Evolutionary conservation across 2,329 filamentous ascomycete genomes (phyloP), one percentile per base, ranked within the genome.

Genomic region (Fusarium newnesense): DNA sequence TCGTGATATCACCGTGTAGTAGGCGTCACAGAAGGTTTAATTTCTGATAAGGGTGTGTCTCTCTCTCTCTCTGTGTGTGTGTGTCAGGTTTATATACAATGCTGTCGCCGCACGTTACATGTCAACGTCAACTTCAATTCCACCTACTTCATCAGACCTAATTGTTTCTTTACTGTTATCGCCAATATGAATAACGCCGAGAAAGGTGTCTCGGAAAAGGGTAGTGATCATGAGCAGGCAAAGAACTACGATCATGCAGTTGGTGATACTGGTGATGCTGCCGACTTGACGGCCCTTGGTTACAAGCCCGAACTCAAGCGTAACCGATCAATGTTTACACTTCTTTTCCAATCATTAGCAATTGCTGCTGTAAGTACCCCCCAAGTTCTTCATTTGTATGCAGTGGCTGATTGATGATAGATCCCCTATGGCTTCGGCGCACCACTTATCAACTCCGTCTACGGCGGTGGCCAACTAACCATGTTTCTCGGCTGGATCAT

Each of bases 401-500:
- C 32, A 34, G 13, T 34, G 13, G 32, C 58, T 74, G 21, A 69
- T n/a, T 1, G 0, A 5, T 7, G 13, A 16, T n/a, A 77, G 75
- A 77, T 77, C 18, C 75, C 75, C 1, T 77, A 77, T 24, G 75
- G 75, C 18, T 77, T 77, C 44, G 75, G 75, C 1, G 75, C 72
- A 16, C 75, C 75, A 4, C 67, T 77, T 16, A 74, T 77, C 42
- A 77, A 76, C 5, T 57, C 75, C 0, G 49, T 77, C 19, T 77
- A 77, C 13, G 75, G 75, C 46, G 75, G 75, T 37, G 75, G 75
- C 8, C 75, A 77, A 42, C 52, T 77, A 3, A 43, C 90, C 69
- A 90, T 95, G 54, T 88, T 95, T 64, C 95, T 92, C 88, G 93
- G 93, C 24, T 84, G 92, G 82, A 62, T 82, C 37, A 84, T 89